Percentiles rank a stretch among this genome's conserved stretches.
phyloP scores from a whole-genome alignment of 2,329 filamentous ascomycete species.

The Ceratocystis destructans region DNA sequence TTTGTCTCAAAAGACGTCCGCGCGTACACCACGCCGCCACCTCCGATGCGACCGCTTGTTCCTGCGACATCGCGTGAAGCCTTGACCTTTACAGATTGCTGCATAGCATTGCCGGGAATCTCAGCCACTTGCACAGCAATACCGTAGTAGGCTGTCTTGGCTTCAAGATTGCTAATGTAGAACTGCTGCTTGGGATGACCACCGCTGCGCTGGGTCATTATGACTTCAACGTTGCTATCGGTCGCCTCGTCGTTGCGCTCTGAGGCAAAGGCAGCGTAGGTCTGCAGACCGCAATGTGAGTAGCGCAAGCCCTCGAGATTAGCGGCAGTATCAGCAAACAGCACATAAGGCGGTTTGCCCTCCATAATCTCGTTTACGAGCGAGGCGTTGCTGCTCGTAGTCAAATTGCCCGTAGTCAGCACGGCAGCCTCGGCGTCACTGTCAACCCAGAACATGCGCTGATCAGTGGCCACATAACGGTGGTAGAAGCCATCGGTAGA shows the following conservation, averaged over 20 bases:
- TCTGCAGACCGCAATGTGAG: conserved; percentile 70
- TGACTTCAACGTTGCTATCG: conserved; percentile 36
- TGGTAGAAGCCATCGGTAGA: conserved; percentile 73
- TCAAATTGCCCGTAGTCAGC: conserved; percentile 64
- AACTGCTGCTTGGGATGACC: conserved; percentile 75
- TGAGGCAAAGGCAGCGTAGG: conserved; percentile 48
- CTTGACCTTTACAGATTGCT: conserved; percentile 21
- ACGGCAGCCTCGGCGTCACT: conserved; percentile 68
- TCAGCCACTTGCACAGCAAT: conserved; percentile 53
- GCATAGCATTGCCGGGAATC: conserved; percentile 33
- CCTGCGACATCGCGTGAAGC: background rate
- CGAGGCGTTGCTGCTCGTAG: conserved; percentile 40
- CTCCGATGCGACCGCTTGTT: conserved; percentile 36
- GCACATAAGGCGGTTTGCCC: conserved; percentile 49
- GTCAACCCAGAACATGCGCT: conserved; percentile 59
- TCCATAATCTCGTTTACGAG: conserved; percentile 32
- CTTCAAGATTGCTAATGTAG: conserved; percentile 61
- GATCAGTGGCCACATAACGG: conserved; percentile 37
- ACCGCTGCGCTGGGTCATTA: conserved; percentile 55
- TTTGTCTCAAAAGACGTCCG: conserved; percentile 66
- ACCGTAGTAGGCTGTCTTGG: conserved; percentile 56
- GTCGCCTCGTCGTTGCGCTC: conserved; percentile 36
- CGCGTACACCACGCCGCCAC: conserved; percentile 64
- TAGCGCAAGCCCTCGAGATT: conserved; percentile 55
- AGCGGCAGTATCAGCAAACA: conserved; percentile 58